Conservation (phyloP, 2,329 filamentous ascomycete genomes). For the Thyridium curvatum region DNA sequence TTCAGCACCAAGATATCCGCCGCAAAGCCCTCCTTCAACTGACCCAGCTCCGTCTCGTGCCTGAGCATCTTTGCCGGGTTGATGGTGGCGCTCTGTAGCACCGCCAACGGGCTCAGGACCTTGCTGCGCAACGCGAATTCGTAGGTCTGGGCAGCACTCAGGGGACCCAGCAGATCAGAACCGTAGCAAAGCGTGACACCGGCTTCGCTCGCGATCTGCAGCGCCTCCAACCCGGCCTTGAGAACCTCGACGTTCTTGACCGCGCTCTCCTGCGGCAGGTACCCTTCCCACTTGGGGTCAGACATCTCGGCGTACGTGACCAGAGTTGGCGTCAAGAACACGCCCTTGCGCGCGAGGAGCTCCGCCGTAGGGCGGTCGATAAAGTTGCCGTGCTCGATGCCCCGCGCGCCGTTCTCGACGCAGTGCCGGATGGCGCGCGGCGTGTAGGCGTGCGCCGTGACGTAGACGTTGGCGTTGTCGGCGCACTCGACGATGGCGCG, state of each 20-base stretch:
- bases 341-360: conserved; percentile 38
- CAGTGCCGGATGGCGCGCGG: conserved; percentile 41
- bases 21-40: conserved; percentile 37
- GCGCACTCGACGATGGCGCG: conserved; percentile 43
- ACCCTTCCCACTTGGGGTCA: conserved; percentile 28
- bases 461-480: conserved; percentile 37
- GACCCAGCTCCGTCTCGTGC: conserved; percentile 34
- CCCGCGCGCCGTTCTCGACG: conserved; percentile 41
- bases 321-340: conserved; percentile 45
- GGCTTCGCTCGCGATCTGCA: conserved; percentile 39
- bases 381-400: conserved; percentile 39
- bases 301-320: conserved; percentile 42
- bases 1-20: conserved; percentile 45
- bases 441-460: conserved; percentile 49
- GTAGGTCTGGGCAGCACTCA: conserved; percentile 37
- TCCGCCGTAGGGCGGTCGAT: conserved; percentile 30
- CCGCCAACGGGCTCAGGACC: conserved; percentile 31
- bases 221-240: conserved; percentile 31
- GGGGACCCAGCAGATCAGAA: conserved; percentile 44
- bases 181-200: conserved; percentile 49
- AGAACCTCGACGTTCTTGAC: conserved; percentile 43
- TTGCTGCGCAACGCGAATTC: conserved; percentile 40
- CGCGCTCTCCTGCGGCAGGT: conserved; percentile 31
- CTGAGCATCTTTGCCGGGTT: conserved; percentile 41
- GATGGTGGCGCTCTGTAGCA: conserved; percentile 43